A percentile compares a stretch with the other conserved stretches of the same genome.
Conservation (phyloP, 257 asterid genomes). For the Jacaranda copaia region DNA sequence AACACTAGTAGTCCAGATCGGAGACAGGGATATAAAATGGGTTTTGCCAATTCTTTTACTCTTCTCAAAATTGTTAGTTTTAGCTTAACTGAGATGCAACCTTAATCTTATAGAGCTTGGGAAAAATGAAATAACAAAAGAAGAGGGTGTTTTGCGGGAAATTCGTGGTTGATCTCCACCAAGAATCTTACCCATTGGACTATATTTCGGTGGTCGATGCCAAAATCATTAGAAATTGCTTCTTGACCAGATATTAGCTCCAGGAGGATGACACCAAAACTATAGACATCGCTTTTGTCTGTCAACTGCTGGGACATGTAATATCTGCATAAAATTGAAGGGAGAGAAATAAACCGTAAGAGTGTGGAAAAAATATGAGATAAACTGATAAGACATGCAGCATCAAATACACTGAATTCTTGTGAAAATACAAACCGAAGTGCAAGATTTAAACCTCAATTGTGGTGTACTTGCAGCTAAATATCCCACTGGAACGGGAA, state of each 20-base stretch:
- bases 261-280: conserved; percentile 95
- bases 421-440: background rate
- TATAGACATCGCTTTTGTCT: conserved; percentile 93
- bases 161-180: background rate
- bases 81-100: background rate
- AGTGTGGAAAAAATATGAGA: background rate
- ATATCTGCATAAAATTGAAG: conserved; percentile 58
- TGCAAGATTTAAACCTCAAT: background rate
- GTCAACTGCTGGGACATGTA: conserved; percentile 98
- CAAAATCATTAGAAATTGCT: conserved; percentile 94
- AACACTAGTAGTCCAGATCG: background rate
- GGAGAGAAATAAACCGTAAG: background rate
- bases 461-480: conserved; percentile 7
- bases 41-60: background rate
- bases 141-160: background rate
- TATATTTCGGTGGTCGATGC: conserved; percentile 85
- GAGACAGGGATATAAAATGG: no score
- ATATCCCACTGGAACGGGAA: background rate
- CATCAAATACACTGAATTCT: background rate
- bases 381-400: background rate
- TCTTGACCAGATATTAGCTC: conserved; percentile 98
- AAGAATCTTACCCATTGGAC: conserved; percentile 88
- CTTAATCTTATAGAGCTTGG: background rate
- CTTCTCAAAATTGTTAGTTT: no score
- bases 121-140: background rate